Base-by-base conservation (phyloP, 2,329 filamentous ascomycete species). In the Chaetothyriales sp. region DNA sequence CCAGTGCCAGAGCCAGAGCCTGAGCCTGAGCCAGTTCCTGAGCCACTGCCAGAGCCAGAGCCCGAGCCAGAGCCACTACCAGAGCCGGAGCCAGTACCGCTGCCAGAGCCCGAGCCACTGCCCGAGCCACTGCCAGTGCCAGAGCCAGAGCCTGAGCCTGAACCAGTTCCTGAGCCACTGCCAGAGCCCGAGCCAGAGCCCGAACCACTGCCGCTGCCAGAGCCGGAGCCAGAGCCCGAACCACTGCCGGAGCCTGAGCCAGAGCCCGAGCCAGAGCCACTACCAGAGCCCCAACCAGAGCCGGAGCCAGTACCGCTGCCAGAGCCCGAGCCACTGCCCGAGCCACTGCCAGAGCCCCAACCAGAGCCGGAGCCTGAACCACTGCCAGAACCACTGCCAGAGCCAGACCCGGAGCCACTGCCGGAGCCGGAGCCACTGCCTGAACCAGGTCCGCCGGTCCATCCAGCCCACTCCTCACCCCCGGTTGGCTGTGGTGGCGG, bases 401-500 rank as follows among this genome's bases (percentile, higher is more conserved):
- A 25, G 22, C 22, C 22, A 25, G 22, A 25, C 6, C 22, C 22
- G 22, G 22, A 25, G 6, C 22, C 22, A 5, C 18, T 8, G 42
- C n/a, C n/a, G 42, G 42, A 18, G n/a, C 19, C n/a, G n/a, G 42
- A 44, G 19, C n/a, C 19, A 5, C 5, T 5, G 5, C 42, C 19
- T 18, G 19, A 44, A 15, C 18, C 43, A 44, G 3, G 2, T 8
- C 3, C 18, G 15, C 43, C 46, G 18, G 44, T 52, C 45, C 48
- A 47, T 19, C 19, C 48, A 10, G 2, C 39, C 51, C 51, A 50
- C 18, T 47, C 18, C 48, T 53, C 26, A n/a, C n/a, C n/a, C n/a
- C n/a, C n/a, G n/a, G n/a, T n/a, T n/a, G n/a, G n/a, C n/a, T n/a
- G n/a, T n/a, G n/a, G n/a, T n/a, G n/a, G n/a, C n/a, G n/a, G n/a